Evolutionary conservation across 768 basidiomycete species (phyloP).

Genomic region (Strobilomyces echinocephalus): DNA sequence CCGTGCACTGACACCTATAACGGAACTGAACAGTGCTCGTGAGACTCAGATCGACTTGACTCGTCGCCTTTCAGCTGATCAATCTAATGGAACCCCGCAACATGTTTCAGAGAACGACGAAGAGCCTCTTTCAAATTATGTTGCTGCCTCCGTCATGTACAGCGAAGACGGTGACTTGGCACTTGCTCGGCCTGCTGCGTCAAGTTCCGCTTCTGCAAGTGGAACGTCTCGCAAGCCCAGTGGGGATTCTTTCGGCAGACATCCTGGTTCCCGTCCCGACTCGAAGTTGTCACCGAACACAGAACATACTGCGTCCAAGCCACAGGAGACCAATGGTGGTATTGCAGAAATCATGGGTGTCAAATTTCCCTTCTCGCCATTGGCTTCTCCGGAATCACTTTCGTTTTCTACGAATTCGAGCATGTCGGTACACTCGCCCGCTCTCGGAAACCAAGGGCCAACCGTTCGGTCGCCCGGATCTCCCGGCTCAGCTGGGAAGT

Average conservation of each 20-base stretch:
- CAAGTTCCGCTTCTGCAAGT: slow-evolving; percentile 27
- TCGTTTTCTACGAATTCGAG: slow-evolving; percentile 31
- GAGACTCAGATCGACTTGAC: slow-evolving; percentile 26
- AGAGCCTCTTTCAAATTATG: slow-evolving; percentile 15
- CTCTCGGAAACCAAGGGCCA: slow-evolving; percentile 12
- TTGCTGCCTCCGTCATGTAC: slow-evolving; percentile 18
- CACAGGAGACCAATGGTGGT: slow-evolving; percentile 17
- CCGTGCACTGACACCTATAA: slow-evolving; percentile 59
- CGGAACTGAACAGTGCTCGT: slow-evolving; percentile 41
- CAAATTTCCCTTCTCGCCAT: slow-evolving; percentile 29
- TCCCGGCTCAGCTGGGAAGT: slow-evolving; percentile 11
- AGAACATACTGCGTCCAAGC: slow-evolving; percentile 19
- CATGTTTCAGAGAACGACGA: slow-evolving; percentile 26
- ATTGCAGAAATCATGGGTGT: slow-evolving; percentile 27
- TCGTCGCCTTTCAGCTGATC: slow-evolving; percentile 18
- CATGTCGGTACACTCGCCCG: slow-evolving; percentile 18
- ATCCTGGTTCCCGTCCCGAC: slow-evolving; percentile 34
- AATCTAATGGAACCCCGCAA: slow-evolving; percentile 11
- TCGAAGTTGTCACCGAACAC: slow-evolving; percentile 34
- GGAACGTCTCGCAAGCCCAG: slow-evolving; percentile 29
- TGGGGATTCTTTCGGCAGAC: slow-evolving; percentile 32
- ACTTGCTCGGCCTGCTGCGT: slow-evolving; percentile 13
- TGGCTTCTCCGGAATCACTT: slow-evolving; percentile 28
- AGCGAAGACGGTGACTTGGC: slow-evolving; percentile 15
- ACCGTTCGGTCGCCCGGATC: slow-evolving; percentile 15